Conservation (phyloP, 2,329 filamentous ascomycete species). For the Talaromyces marneffei region DNA sequence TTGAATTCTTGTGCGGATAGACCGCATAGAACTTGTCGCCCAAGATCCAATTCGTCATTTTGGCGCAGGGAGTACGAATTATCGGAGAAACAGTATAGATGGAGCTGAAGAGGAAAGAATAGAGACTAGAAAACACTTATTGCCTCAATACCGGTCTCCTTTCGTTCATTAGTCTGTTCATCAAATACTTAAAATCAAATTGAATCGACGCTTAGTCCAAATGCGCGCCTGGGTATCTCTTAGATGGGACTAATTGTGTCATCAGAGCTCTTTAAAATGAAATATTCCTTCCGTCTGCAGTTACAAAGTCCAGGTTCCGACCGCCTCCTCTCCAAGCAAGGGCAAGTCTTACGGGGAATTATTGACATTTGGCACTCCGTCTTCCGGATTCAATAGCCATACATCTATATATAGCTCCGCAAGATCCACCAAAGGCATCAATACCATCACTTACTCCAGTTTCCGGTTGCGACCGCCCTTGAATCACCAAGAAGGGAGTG, state of each 20-base stretch:
- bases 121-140: neutral
- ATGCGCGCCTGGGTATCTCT: neutral
- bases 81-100: neutral
- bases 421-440: neutral
- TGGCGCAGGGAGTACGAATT: neutral
- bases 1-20: constrained; percentile 54
- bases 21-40: constrained; percentile 45
- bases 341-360: neutral
- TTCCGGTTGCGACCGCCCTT: neutral
- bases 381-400: neutral
- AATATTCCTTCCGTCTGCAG: neutral
- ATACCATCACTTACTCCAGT: neutral
- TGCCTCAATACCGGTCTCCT: neutral
- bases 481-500: neutral
- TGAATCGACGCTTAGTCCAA: neutral
- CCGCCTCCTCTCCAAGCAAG: neutral
- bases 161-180: neutral
- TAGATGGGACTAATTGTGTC: neutral
- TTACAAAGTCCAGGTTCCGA: neutral
- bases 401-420: neutral
- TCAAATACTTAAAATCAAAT: neutral
- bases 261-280: neutral
- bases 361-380: neutral
- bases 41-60: constrained; percentile 28
- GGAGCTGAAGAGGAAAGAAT: neutral